Conservation (phyloP, 1,284 basidiomycete species). For the Boletus chippewaensis region DNA sequence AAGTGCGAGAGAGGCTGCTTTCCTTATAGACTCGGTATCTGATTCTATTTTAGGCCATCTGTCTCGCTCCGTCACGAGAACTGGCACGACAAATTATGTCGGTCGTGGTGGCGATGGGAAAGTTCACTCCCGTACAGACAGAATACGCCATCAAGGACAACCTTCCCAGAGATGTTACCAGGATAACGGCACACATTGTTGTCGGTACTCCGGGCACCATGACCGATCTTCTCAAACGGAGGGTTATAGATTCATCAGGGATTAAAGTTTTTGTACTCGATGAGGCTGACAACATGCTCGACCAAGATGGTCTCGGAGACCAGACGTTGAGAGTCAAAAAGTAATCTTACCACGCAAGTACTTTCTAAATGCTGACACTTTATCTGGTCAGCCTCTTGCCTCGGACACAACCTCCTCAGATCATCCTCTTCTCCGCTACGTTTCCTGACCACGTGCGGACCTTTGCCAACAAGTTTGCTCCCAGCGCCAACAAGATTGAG, state of each 20-base stretch:
- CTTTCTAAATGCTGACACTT: constrained; percentile 8
- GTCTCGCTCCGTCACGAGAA: constrained; percentile 92
- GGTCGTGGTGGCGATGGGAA: constrained; percentile 91
- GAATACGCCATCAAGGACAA: constrained; percentile 93
- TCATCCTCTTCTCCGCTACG: constrained; percentile 96
- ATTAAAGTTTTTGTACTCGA: constrained; percentile 96
- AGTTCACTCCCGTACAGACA: constrained; percentile 88
- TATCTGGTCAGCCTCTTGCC: constrained; percentile 54
- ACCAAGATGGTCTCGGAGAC: constrained; percentile 93
- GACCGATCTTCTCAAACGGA: constrained; percentile 73
- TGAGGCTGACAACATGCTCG: constrained; percentile 99
- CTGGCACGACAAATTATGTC: constrained; percentile 97
- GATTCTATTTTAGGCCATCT: constrained; percentile 61
- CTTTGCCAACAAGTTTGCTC: constrained; percentile 91
- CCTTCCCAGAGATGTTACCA: constrained; percentile 58
- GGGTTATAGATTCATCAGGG: constrained; percentile 69
- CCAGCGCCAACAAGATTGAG: constrained; percentile 94
- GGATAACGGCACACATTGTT: constrained; percentile 83
- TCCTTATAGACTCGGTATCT: constrained; percentile 1
- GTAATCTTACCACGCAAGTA: constrained; percentile 28
- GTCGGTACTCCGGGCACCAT: constrained; percentile 97
- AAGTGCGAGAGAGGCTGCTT: constrained; percentile 44
- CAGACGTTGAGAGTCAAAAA: constrained; percentile 95
- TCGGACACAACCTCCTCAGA: constrained; percentile 57
- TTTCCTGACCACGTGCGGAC: constrained; percentile 90